Percentiles rank a stretch among this genome's conserved stretches.
Conservation (phyloP, 352 stramenopile genomes). For the Elongisporangium senticosum region DNA sequence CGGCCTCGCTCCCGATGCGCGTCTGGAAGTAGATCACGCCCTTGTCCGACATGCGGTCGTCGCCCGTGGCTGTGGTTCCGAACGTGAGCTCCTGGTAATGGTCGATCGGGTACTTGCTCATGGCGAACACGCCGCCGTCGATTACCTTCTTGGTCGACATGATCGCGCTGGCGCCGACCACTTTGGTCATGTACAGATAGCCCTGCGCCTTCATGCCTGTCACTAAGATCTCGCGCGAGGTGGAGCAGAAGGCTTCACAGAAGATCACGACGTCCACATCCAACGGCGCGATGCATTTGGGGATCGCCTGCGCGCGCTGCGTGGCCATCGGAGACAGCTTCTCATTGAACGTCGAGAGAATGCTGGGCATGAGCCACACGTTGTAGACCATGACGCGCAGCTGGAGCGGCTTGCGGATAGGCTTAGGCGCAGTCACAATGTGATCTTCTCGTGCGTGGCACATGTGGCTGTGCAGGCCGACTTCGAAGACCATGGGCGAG, state of each 20-base stretch:
- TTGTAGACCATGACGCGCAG: constrained; percentile 70
- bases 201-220: constrained; percentile 60
- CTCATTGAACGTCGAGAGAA: constrained; percentile 53
- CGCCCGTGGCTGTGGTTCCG: constrained; percentile 37
- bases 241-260: constrained; percentile 58
- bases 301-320: constrained; percentile 52
- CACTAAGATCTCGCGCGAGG: constrained; percentile 36
- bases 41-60: constrained; percentile 66
- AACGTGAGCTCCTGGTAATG: constrained; percentile 55
- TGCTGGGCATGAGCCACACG: constrained; percentile 60
- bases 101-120: constrained; percentile 61
- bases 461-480: constrained; percentile 19
- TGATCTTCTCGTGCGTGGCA: constrained; percentile 8
- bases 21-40: constrained; percentile 59
- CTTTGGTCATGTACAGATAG: constrained; percentile 66
- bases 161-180: constrained; percentile 37
- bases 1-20: constrained; percentile 20
- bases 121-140: constrained; percentile 58
- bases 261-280: constrained; percentile 65
- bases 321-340: constrained; percentile 49
- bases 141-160: constrained; percentile 55
- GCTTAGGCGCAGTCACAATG: neutral
- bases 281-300: constrained; percentile 26
- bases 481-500: constrained; percentile 40
- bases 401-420: constrained; percentile 15